These are phyloP conservation scores for Hanseniaspora valbyensis DNA, from an alignment of 805 yeast species.

Conservation along the genomic window DNA sequence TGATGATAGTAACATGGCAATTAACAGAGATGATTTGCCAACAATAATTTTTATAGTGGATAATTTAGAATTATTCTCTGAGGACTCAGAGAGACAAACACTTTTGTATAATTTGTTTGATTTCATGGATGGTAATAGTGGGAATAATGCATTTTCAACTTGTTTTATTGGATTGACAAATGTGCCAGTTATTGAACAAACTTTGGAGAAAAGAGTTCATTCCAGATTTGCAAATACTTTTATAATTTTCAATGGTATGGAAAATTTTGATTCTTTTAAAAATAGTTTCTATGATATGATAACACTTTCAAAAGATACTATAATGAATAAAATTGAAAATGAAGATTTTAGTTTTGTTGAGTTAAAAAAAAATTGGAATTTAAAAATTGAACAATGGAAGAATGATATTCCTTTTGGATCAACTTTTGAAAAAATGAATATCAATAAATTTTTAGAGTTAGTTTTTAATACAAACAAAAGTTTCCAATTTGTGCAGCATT, in stretches of 20 bases:
- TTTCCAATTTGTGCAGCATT: not conserved
- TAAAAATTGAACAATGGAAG: not conserved
- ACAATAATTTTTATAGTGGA: conserved; percentile 71
- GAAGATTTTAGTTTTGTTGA: not conserved
- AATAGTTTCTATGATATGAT: conserved; percentile 36
- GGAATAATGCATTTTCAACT: conserved; percentile 56
- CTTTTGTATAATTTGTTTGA: conserved; percentile 80
- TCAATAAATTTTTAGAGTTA: conserved; percentile 1
- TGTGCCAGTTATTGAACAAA: conserved; percentile 63
- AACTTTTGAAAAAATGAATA: conserved; percentile 23
- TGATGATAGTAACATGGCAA: conserved; percentile 16
- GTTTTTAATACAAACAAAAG: conserved; percentile 1
- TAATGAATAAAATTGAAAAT: conserved; percentile 25
- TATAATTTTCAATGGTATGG: conserved; percentile 46
- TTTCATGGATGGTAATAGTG: conserved; percentile 40
- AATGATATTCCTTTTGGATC: not conserved
- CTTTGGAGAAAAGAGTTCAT: conserved; percentile 80
- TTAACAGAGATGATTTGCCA: conserved; percentile 29
- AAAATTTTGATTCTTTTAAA: conserved; percentile 40
- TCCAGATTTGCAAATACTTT: conserved; percentile 79
- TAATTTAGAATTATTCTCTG: conserved; percentile 71
- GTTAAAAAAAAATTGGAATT: not conserved
- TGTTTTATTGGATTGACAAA: conserved; percentile 73
- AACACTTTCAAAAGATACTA: conserved; percentile 21
- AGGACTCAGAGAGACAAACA: conserved; percentile 57